Evolutionary conservation across 139 green algal species (phyloP), one percentile per base, ranked within the genome.

Genomic region (Closterium sp.): DNA sequence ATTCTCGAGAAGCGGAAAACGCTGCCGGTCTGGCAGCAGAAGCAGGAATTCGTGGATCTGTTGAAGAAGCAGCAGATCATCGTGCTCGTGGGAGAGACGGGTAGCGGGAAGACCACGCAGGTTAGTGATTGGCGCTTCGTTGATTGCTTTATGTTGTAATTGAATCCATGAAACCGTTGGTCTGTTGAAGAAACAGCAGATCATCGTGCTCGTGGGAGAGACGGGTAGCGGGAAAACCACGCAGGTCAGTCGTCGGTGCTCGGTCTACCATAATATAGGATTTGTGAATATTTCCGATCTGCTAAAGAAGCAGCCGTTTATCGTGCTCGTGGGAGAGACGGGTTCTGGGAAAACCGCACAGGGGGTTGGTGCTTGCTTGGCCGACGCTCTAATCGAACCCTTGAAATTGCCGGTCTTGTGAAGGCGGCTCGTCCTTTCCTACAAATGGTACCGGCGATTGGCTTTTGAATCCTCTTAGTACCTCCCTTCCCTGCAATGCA

Each of bases 151-250:
- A 13, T 62, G 42, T 5, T 62, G 7, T 62, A 62, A 7, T 62
- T 13, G 42, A 62, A 62, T 7, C 42, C 42, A 7, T 62, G 98
- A 99, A 70, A 98, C 99, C 86, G 90, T 98, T 9, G 95, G 97
- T 0, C 99, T 99, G 97, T 93, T 99, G 10, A 95, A 97, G 79
- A 91, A 95, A 28, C 95, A 98, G 92, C 98, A 99, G 96, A 99
- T 97, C n/a, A 97, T 98, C 34, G 98, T 99, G 84, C 95, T 99
- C 29, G 98, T 99, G 2, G 98, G 98, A 86, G 98, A 99, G 94
- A 99, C 98, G 2, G 98, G 98, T 22, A 96, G 89, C 27, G 98
- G 98, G 62, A 99, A 99, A 95, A 99, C 98, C 10, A 99, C 98
- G 28, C 98, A 95, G 93, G 92, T 94, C 27, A 79, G 62, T 79